Base-by-base conservation (phyloP, 495 filamentous ascomycete genomes). In the Podospora bellae-mahoneyi region DNA sequence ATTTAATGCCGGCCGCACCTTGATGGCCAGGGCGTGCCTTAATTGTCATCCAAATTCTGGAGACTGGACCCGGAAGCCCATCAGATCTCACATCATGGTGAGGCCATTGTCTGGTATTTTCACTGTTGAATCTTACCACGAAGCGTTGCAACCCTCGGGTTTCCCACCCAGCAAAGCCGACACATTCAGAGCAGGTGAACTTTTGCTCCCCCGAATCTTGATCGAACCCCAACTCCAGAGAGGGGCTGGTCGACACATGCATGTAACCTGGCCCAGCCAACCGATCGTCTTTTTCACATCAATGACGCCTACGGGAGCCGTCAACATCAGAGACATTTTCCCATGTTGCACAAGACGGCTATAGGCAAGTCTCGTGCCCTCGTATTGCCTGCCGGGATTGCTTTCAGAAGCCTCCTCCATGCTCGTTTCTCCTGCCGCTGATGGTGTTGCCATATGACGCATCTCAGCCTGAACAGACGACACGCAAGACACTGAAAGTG, bases 1-100 rank as follows among this genome's bases (percentile, higher is more conserved):
- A 30, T 62, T 62, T 30, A 30, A 34, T 62, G 39, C 60, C 60
- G n/a, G 55, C n/a, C 18, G 55, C 55, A 58, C 55, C 55, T 26
- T 58, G 55, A 58, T 58, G 23, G 55, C 55, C 55, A 58, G 6
- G 1, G 23, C 19, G 23, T 19, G 23, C 23, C 55, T 19, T 58
- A 58, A 58, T 58, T 20, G 6, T 58, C 55, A 20, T 23, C 23
- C n/a, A 20, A 1, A 15, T 4, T 58, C 26, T 58, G 3, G n/a
- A 26, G 1, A 20, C 55, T 20, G 23, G 18, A 1, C 2, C 55
- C 18, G 55, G 23, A 58, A 58, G 55, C 15, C 3, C 39, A 48
- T 48, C 39, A 48, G 39, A 48, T 48, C 7, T 48, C 39, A 48
- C 13, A 48, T 48, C 39, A 48, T 48, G 2, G 13, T 48, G 39